phyloP scores from a whole-genome alignment of 345 rosid genomes.

The Eucalyptus curtisii region DNA sequence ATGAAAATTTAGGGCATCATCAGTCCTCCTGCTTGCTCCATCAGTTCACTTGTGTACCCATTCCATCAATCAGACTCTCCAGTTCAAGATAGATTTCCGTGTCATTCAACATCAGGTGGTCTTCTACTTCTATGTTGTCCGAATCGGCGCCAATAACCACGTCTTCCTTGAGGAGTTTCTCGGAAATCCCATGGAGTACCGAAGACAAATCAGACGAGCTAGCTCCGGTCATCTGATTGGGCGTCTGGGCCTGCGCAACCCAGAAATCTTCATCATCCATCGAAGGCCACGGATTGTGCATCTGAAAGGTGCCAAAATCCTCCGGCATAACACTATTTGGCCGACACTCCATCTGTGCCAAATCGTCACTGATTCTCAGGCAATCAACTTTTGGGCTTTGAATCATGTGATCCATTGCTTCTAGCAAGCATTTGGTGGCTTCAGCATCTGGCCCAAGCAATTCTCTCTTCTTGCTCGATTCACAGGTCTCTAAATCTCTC shows the following conservation, averaged over 20 bases:
- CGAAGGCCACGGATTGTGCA: not conserved
- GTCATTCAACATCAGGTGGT: not conserved
- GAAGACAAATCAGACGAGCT: not conserved
- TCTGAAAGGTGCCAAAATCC: not conserved
- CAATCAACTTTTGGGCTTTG: not conserved
- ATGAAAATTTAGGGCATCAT: not conserved
- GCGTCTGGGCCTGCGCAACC: not conserved
- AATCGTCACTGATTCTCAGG: not conserved
- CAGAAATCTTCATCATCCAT: too few species aligned
- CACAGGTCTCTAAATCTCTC: conserved; percentile 4
- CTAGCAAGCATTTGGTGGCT: not conserved
- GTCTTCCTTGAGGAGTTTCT: conserved; percentile 1
- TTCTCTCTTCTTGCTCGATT: conserved; percentile 16
- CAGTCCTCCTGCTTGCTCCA: conserved; percentile 5
- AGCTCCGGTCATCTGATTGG: not conserved
- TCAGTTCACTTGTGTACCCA: conserved; percentile 11
- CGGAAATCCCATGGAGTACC: not conserved
- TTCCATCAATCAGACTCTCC: conserved; percentile 20
- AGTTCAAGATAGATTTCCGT: conserved; percentile 14
- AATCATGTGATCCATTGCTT: not conserved
- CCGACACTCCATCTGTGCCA: not conserved
- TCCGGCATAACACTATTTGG: not conserved
- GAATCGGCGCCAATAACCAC: not conserved
- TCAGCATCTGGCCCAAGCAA: not conserved
- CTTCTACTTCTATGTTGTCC: not conserved